phyloP scores from a whole-genome alignment of 176 grass and related monocot species.

The Cenchrus americanus region DNA sequence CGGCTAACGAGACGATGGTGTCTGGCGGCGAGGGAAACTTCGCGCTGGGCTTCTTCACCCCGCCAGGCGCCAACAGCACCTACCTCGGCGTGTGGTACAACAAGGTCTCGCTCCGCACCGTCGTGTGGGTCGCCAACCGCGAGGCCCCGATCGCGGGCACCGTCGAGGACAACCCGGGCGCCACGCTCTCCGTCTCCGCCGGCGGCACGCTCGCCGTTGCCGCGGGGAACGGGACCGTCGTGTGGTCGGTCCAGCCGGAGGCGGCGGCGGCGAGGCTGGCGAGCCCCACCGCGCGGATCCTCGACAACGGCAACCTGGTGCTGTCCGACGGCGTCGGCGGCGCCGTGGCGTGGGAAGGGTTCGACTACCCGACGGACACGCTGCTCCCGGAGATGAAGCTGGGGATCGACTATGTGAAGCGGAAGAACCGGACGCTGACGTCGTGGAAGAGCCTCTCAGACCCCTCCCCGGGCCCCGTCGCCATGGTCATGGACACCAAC shows the following conservation, averaged over 20 bases:
- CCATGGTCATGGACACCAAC: constrained; percentile 49
- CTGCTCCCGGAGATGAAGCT: constrained; percentile 76
- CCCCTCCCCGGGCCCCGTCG: constrained; percentile 48
- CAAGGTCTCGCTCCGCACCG: constrained; percentile 58
- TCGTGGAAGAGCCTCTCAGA: constrained; percentile 68
- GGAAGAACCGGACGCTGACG: constrained; percentile 47
- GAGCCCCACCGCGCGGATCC: constrained; percentile 41
- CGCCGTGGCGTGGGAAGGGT: constrained; percentile 59
- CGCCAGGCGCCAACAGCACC: constrained; percentile 46
- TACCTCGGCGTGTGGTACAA: constrained; percentile 68
- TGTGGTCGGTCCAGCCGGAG: constrained; percentile 46
- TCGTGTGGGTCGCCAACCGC: constrained; percentile 70
- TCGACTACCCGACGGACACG: constrained; percentile 77
- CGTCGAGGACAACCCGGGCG: constrained; percentile 40
- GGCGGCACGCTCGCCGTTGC: constrained; percentile 48
- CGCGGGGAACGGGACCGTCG: constrained; percentile 23
- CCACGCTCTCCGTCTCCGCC: constrained; percentile 53
- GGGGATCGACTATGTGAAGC: constrained; percentile 47
- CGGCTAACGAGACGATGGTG: constrained; percentile 48
- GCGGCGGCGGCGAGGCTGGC: not conserved
- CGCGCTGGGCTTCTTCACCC: constrained; percentile 68
- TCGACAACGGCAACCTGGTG: constrained; percentile 60
- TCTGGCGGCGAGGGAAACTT: constrained; percentile 49
- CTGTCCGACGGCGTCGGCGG: constrained; percentile 8
- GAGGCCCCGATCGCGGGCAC: constrained; percentile 47